Evolutionary conservation across 2,329 filamentous ascomycete species (phyloP).

Genomic region (Stagonosporopsis tanaceti): DNA sequence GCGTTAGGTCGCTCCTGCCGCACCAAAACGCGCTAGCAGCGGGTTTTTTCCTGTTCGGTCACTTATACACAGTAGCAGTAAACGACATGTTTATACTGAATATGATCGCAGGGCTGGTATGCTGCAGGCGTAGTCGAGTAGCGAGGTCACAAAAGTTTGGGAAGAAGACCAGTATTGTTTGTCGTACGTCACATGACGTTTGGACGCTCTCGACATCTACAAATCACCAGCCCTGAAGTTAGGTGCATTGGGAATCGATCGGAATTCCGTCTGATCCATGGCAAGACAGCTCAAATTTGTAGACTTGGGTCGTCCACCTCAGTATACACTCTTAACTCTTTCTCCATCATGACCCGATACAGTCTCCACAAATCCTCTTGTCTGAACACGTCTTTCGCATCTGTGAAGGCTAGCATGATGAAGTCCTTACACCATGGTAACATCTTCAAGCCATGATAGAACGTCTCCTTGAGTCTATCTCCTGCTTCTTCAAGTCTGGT

Average conservation of each 20-base stretch:
- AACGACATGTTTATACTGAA: no score
- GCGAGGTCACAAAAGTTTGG: no score
- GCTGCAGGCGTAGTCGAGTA: no score
- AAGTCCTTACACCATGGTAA: slow-evolving; percentile 72
- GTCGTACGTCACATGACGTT: no score
- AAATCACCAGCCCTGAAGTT: no score
- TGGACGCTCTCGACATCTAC: no score
- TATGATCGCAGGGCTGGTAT: no score
- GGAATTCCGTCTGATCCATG: no score
- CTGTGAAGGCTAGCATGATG: slow-evolving; percentile 63
- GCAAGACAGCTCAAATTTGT: background rate
- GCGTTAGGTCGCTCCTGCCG: background rate
- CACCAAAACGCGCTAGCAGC: background rate
- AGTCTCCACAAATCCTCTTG: slow-evolving; percentile 61
- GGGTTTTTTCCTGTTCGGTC: background rate
- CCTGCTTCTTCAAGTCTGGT: slow-evolving; percentile 41
- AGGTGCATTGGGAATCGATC: no score
- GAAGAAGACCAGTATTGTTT: no score
- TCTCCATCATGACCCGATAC: slow-evolving; percentile 66
- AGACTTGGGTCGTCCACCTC: slow-evolving; percentile 53
- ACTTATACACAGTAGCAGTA: no score
- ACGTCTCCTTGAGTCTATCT: slow-evolving; percentile 58
- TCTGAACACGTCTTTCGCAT: slow-evolving; percentile 47
- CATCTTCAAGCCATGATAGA: slow-evolving; percentile 63
- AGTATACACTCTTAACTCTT: slow-evolving; percentile 67